Evolutionary conservation across 441 rosid genomes (phyloP).

Genomic region (Populus trichocarpa): DNA sequence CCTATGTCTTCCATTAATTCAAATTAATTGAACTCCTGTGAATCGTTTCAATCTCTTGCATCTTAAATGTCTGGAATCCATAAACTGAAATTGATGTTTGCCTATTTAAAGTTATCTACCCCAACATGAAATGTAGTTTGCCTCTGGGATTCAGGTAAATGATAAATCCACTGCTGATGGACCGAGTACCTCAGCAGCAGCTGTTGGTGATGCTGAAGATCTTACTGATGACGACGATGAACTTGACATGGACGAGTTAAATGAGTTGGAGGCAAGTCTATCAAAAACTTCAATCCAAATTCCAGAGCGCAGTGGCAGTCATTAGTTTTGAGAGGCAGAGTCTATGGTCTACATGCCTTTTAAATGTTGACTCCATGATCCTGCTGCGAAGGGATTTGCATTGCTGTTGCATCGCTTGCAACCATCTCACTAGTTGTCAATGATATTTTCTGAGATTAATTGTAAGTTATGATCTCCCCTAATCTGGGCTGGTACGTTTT

Average conservation of each 20-base stretch:
- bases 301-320: conserved; percentile 33
- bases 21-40: background rate
- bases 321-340: conserved; percentile 17
- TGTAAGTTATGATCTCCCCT: background rate
- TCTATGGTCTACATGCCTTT: conserved; percentile 26
- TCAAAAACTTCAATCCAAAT: conserved; percentile 76
- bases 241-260: conserved; percentile 85
- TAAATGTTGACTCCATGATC: conserved; percentile 21
- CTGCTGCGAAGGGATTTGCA: conserved; percentile 10
- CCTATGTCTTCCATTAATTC: background rate
- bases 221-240: conserved; percentile 46
- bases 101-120: background rate
- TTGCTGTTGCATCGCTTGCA: background rate
- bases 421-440: background rate
- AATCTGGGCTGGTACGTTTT: background rate
- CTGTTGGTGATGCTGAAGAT: conserved; percentile 22
- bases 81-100: background rate
- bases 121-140: conserved; percentile 1
- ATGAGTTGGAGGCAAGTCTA: conserved; percentile 89
- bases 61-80: background rate
- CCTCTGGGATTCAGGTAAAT: conserved; percentile 25
- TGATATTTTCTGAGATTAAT: background rate
- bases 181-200: conserved; percentile 23
- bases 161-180: conserved; percentile 23
- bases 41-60: background rate